Evolutionary conservation across 331 rosid genomes (phyloP), one percentile per base, ranked within the genome.

Genomic region (Pyracantha coccinea): DNA sequence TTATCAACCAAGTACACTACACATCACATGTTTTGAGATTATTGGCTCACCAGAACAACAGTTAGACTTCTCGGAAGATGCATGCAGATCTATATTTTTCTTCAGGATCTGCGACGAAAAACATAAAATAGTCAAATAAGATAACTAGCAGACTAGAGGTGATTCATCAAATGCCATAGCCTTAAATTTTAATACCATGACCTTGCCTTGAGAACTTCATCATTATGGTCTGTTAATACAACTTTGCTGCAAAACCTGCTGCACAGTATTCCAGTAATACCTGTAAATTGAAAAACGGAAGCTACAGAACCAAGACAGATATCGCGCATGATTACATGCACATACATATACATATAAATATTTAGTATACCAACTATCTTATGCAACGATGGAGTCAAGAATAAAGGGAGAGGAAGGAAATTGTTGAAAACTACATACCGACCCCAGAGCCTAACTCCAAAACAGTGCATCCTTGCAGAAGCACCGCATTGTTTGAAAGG

Each of bases 361-460:
- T 35, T 9, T 35, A 9, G 44, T 35, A 35, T 35, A 8, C 45
- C 45, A 38, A 38, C 14, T 69, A 63, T 54, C 45, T 31, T 27
- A 60, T 32, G 21, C 68, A 24, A 14, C 6, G 67, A 28, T 38
- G 8, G 24, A 70, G 68, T 59, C 24, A 28, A 25, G 17, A 8
- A 31, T 12, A 5, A 29, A 35, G 33, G 38, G 27, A 23, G 64
- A 78, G 27, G 57, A 54, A 62, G 63, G 14, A 44, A 32, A 66
- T 24, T 65, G 38, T 52, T 75, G 61, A 77, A 76, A 29, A 78
- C 58, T 50, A 79, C 96, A 75, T 85, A 91, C 97, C 98, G 28
- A 93, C 98, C 72, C 98, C 98, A 77, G 98, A 93, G 75, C 98
- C 98, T 66, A 93, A 80, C 79, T 93, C 98, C 71, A 93, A 70